A percentile compares a stretch with the other conserved stretches of the same genome.
Evolutionary conservation across 164 flowering plant genomes (phyloP).

Genomic region (Macadamia tetraphylla): DNA sequence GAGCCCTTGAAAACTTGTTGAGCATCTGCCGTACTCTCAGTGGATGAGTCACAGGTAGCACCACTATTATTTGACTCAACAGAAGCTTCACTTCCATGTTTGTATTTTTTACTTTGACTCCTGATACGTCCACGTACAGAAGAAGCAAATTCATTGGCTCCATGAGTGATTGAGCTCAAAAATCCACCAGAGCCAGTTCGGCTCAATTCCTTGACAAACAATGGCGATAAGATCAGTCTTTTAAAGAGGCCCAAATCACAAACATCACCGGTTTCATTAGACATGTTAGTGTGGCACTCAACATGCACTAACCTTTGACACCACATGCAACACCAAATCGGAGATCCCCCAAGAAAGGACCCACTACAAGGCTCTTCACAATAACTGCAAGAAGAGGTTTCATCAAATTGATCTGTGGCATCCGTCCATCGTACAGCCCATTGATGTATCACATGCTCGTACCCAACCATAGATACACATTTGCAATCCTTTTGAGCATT

Average conservation of each 20-base stretch:
- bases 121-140: slow-evolving; percentile 76
- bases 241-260: slow-evolving; percentile 90
- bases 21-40: slow-evolving; percentile 47
- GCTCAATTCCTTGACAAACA: slow-evolving; percentile 64
- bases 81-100: slow-evolving; percentile 56
- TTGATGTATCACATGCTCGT: slow-evolving; percentile 71
- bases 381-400: slow-evolving; percentile 67
- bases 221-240: slow-evolving; percentile 85
- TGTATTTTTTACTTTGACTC: slow-evolving; percentile 69
- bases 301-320: slow-evolving; percentile 95
- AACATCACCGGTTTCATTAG: slow-evolving; percentile 72
- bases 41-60: slow-evolving; percentile 38
- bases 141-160: slow-evolving; percentile 96
- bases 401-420: slow-evolving; percentile 71
- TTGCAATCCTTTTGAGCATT: slow-evolving; percentile 89
- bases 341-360: slow-evolving; percentile 91
- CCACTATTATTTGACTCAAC: slow-evolving; percentile 43
- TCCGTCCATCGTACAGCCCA: slow-evolving; percentile 96
- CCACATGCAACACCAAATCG: slow-evolving; percentile 99
- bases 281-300: slow-evolving; percentile 74
- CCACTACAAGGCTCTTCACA: slow-evolving; percentile 96
- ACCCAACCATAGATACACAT: slow-evolving; percentile 80
- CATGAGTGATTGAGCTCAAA: slow-evolving; percentile 89
- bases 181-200: slow-evolving; percentile 48
- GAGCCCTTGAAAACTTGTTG: slow-evolving; percentile 35